Base-by-base conservation (phyloP, 257 asterid species). In the Solanum appendiculatum region DNA sequence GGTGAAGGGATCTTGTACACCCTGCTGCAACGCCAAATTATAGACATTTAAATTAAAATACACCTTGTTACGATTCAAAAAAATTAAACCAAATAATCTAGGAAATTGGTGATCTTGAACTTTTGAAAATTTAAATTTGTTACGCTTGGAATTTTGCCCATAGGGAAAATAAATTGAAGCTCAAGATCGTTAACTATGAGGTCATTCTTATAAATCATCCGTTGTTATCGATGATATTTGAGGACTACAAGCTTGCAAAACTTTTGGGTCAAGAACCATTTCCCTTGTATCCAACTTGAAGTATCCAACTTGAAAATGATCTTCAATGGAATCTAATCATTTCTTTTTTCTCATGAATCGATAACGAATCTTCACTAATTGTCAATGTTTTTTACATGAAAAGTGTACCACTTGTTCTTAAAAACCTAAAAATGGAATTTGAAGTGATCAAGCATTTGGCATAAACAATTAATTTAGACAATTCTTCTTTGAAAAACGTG, bases 11-110 rank as follows among this genome's bases (percentile, higher is more conserved):
- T 56, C 64, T 18, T 20, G 11, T 18, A 20, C n/a, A 54, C n/a
- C 6, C n/a, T 11, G 2, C n/a, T 0, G 18, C 9, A 54, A 3
- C 7, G 0, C 11, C 18, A 20, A 4, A 54, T 0, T 7, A 9
- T 56, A 8, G 66, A 56, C 27, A 56, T 58, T 58, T 58, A 1
- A 21, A 56, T 56, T 56, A 20, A 51, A 56, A 56, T 20, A 56
- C 5, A 56, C 2, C 23, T 56, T 54, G 63, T 54, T 54, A 1
- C 7, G 4, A 20, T 7, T 21, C 27, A 21, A 11, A 56, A 56
- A 56, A 21, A 21, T 56, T 56, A 56, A 27, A 56, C 25, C 2
- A 54, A 54, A 54, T 54, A 54, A 54, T 54, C 4, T 18, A 18
- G n/a, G 7, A 18, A 54, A 18, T 0, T 20, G 8, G 8, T 21